phyloP scores from a whole-genome alignment of 768 basidiomycete species.

The Mycena crocata region DNA sequence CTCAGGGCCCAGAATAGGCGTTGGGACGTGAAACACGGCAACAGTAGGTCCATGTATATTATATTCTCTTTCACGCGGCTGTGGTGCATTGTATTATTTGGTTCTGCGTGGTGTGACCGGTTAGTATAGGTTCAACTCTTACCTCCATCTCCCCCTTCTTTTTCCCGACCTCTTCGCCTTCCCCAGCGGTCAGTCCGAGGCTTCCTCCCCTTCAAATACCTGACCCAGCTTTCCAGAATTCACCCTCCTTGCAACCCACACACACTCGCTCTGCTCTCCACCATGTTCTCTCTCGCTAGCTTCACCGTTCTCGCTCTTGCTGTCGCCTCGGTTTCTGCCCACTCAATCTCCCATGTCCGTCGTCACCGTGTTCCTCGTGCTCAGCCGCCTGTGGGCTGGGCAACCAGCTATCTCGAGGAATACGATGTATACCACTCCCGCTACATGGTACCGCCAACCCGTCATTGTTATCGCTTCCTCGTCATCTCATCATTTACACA shows the following conservation, averaged over 20 bases:
- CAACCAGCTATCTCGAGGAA: conserved; percentile 58
- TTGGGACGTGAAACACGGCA: too few species aligned
- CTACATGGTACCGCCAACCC: conserved; percentile 62
- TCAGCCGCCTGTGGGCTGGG: conserved; percentile 56
- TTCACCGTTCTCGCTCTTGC: conserved; percentile 57
- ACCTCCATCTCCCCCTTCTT: conserved; percentile 1
- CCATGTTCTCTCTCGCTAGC: conserved; percentile 54
- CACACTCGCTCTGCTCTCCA: conserved; percentile 43
- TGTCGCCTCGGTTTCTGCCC: conserved; percentile 50
- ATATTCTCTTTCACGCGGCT: too few species aligned
- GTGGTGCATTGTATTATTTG: not conserved
- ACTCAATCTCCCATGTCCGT: conserved; percentile 39
- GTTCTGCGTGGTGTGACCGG: not conserved
- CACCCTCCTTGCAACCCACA: conserved; percentile 41
- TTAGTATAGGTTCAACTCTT: conserved; percentile 19
- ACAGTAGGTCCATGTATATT: too few species aligned
- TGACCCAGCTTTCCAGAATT: conserved; percentile 32
- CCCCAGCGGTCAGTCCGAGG: conserved; percentile 37
- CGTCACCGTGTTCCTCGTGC: conserved; percentile 49
- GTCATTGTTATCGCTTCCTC: not conserved
- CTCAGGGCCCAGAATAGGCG: too few species aligned
- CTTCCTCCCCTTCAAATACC: conserved; percentile 38
- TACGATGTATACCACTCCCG: conserved; percentile 71
- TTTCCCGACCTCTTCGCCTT: conserved; percentile 35
- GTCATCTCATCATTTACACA: conserved; percentile 3